Base-by-base conservation (phyloP, 1,284 basidiomycete genomes). In the Ustilago tritici region DNA sequence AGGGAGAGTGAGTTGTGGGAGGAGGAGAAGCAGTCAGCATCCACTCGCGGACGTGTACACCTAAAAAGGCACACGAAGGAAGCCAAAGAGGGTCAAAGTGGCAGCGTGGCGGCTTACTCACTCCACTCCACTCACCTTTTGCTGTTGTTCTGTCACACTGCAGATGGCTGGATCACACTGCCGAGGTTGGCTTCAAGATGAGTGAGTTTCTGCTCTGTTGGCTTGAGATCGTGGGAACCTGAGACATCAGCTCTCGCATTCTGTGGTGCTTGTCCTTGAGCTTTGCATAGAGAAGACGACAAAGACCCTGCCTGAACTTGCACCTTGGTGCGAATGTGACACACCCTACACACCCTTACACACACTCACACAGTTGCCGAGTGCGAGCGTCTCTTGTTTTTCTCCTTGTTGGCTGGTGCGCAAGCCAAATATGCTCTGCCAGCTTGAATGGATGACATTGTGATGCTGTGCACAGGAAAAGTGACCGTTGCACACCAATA, bases 161-260 rank as follows among this genome's bases (percentile, higher is more conserved):
- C 46, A 23, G 46, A 9, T 28, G 49, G 31, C 31, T 31, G 49
- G 2, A 17, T 19, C n/a, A 50, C 28, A 17, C 28, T 31, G 28
- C 12, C 11, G 2, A 50, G 14, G 49, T 31, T 28, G 23, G 28
- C 23, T 50, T 32, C 23, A 19, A 32, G 38, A 31, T 31, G 49
- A 31, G 49, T 34, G 10, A 31, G 6, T 40, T 4, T 17, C 11
- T 11, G 38, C 38, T 40, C 15, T 40, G 28, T 9, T 50, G 49
- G 49, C 49, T 50, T 50, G 28, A 50, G 31, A 32, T 50, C 49
- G 19, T 46, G 43, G 7, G 43, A 46, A 46, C 49, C 49, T 31
- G 23, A 50, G 49, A 50, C 4, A 31, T 50, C 49, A 32, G 12
- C 49, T 32, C 49, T 23, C 31, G 2, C 46, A 2, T 49, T 10